Evolutionary conservation across 2,329 filamentous ascomycete genomes (phyloP).

Genomic region (Zelopaecilomyces penicillatus): DNA sequence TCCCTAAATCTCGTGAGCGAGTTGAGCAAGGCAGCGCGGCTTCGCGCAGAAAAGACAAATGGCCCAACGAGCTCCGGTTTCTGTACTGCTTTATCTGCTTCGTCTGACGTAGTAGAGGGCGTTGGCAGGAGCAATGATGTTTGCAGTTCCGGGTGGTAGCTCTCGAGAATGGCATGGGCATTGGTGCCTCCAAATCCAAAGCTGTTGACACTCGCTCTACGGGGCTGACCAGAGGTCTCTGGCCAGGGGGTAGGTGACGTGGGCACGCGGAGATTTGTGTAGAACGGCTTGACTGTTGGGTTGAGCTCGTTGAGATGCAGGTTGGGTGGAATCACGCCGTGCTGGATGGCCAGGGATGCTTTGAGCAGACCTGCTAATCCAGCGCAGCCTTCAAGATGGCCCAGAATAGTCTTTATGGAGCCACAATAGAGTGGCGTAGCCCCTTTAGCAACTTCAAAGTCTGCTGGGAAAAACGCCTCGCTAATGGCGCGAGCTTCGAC

Average conservation of each 20-base stretch:
- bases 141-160: not conserved
- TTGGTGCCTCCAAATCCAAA: slow-evolving; percentile 37
- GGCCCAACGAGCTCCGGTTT: not conserved
- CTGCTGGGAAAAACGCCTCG: slow-evolving; percentile 26
- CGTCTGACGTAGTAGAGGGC: too few relatives aligned
- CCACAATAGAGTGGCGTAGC: not conserved
- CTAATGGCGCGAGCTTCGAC: slow-evolving; percentile 29
- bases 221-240: not conserved
- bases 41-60: not conserved
- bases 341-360: not conserved
- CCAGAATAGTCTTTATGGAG: slow-evolving; percentile 7
- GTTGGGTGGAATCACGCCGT: slow-evolving; percentile 21
- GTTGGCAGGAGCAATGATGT: too few relatives aligned
- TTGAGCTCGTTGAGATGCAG: slow-evolving; percentile 21
- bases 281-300: slow-evolving; percentile 18
- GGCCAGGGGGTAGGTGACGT: slow-evolving; percentile 16
- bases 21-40: not conserved
- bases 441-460: not conserved
- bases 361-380: slow-evolving; percentile 2
- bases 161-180: slow-evolving; percentile 32
- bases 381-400: slow-evolving; percentile 3
- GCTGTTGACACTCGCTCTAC: slow-evolving; percentile 19
- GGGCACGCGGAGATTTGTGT: slow-evolving; percentile 14
- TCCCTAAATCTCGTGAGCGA: not conserved
- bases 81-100: too few relatives aligned